Base-by-base conservation (phyloP, 345 rosid species). In the Murraya koenigii region DNA sequence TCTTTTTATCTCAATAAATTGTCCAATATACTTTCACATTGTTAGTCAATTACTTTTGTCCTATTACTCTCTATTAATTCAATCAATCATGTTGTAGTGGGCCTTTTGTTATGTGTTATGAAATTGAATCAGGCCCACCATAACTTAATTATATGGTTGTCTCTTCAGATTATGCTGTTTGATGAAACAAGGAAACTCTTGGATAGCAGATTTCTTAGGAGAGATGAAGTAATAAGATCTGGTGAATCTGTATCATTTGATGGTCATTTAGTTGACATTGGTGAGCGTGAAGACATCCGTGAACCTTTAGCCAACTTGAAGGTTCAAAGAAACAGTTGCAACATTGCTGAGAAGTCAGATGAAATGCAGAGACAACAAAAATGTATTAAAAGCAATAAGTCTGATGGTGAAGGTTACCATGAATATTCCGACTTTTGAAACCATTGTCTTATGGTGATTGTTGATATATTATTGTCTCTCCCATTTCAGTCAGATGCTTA, bases 211-310 rank as follows among this genome's bases (percentile, higher is more conserved):
- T 88, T 84, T 79, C 85, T 88, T 60, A 83, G 80, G 85, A 87
- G 81, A 81, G 88, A 82, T 80, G 89, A 89, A 80, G 84, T 67
- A 72, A 77, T 89, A 78, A 80, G 70, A 71, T 78, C 87, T 70
- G 86, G 86, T 28, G 87, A 87, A 73, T 85, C 86, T 75, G 67
- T 84, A 74, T 44, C 75, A 64, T 83, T 88, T 77, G 88, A 84
- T 77, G 85, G 80, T 79, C 82, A 87, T 82, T 66, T 87, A 77
- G 92, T 89, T n/a, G 92, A 88, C 64, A 63, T 85, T 62, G 90
- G 88, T 69, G 87, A 84, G 56, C 59, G 55, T 69, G 84, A 73
- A 52, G 79, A 62, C 79, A 62, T 79, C 33, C 28, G 6, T 35
- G 71, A 79, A 66, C 30, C 79, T 55, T 39, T 52, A 2, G 62